Percentiles rank a stretch among this genome's conserved stretches.
Conservation (phyloP, 129 eudicot species). For the Deinandra increscens region DNA sequence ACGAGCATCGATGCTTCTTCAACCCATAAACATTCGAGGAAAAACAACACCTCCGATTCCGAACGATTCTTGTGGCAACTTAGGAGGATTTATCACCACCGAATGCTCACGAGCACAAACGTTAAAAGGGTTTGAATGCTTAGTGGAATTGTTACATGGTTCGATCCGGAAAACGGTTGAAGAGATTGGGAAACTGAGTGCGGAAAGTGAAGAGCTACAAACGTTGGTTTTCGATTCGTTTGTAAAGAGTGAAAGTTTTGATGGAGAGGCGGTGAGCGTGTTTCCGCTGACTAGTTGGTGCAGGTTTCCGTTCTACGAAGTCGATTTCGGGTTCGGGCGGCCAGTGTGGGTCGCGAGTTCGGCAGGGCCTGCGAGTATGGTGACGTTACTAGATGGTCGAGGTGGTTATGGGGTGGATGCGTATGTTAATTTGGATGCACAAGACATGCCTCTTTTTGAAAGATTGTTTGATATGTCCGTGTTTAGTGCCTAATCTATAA, state of each 20-base stretch:
- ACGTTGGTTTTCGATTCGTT: neutral
- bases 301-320: neutral
- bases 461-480: neutral
- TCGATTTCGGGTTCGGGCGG: neutral
- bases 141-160: neutral
- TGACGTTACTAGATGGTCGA: neutral
- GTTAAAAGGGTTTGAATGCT: neutral
- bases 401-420: conserved; percentile 2
- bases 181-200: neutral
- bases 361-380: neutral
- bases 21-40: conserved; percentile 1
- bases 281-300: neutral
- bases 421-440: neutral
- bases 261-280: neutral
- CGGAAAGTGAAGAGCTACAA: neutral
- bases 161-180: neutral
- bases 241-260: neutral
- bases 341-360: neutral
- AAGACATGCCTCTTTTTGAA: neutral
- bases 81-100: neutral
- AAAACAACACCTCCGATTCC: neutral
- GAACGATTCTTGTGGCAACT: neutral
- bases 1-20: neutral
- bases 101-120: neutral
- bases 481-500: too few species aligned